Conservation (phyloP, 1,284 basidiomycete genomes). For the Rhizoctonia solani region DNA sequence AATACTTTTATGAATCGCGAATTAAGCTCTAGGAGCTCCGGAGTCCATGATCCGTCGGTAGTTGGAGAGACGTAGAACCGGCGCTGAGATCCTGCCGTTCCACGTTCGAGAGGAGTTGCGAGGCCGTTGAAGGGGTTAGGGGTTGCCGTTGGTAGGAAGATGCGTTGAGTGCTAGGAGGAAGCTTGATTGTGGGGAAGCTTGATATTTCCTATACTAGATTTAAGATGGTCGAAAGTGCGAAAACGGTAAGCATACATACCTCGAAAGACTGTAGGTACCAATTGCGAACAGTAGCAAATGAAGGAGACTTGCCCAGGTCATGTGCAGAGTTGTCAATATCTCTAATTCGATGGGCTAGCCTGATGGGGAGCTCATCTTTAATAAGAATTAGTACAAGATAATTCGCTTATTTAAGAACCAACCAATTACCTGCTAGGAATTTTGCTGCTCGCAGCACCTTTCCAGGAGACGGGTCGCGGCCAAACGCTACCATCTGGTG, state of each 20-base stretch:
- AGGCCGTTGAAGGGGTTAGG: slow-evolving; percentile 14
- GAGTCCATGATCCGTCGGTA: slow-evolving; percentile 14
- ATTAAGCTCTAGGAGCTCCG: slow-evolving; percentile 27
- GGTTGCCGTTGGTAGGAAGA: slow-evolving; percentile 26
- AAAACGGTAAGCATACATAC: background rate
- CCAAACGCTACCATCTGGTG: slow-evolving; percentile 31
- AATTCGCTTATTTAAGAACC: background rate
- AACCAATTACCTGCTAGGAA: slow-evolving; percentile 19
- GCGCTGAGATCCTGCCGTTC: slow-evolving; percentile 6
- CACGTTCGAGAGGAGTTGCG: background rate
- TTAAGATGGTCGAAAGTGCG: background rate
- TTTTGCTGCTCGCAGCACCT: slow-evolving; percentile 26
- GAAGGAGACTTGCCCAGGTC: slow-evolving; percentile 21
- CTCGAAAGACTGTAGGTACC: slow-evolving; percentile 30
- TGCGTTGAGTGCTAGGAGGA: slow-evolving; percentile 21
- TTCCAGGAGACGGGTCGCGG: slow-evolving; percentile 13
- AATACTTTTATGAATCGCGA: slow-evolving; percentile 26
- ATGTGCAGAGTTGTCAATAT: slow-evolving; percentile 29
- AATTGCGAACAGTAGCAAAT: slow-evolving; percentile 19
- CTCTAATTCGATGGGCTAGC: slow-evolving; percentile 24
- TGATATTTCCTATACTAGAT: slow-evolving; percentile 12
- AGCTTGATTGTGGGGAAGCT: slow-evolving; percentile 28
- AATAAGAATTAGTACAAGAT: background rate
- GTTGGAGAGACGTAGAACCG: slow-evolving; percentile 22
- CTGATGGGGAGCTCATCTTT: slow-evolving; percentile 21